Evolutionary conservation across 2,329 filamentous ascomycete species (phyloP).

Genomic region (Xylaria digitata): DNA sequence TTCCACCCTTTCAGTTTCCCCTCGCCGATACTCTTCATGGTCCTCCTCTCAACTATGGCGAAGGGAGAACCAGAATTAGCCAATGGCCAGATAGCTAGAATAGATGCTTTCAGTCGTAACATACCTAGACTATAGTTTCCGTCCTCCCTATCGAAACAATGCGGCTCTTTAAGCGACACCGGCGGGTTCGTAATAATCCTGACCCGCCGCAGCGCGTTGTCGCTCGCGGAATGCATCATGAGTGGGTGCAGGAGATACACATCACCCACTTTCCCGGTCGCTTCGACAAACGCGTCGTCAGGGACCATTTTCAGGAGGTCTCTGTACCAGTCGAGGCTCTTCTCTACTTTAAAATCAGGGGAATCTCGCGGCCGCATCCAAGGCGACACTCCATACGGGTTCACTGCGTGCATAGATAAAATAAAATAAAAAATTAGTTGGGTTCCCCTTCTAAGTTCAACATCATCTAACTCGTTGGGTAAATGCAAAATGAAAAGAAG

Average conservation of each 20-base stretch:
- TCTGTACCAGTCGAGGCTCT: constrained; percentile 60
- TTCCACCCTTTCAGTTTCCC: constrained; percentile 63
- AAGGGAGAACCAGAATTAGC: background rate
- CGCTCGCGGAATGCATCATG: constrained; percentile 67
- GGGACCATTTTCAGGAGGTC: constrained; percentile 52
- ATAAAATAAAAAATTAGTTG: too few species aligned
- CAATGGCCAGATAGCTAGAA: background rate
- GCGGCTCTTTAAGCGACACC: constrained; percentile 63
- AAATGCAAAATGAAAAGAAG: too few species aligned
- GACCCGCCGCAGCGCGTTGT: constrained; percentile 58
- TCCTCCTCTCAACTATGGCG: constrained; percentile 63
- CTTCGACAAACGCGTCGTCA: constrained; percentile 61
- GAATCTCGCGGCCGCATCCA: constrained; percentile 69
- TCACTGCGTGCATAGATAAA: constrained; percentile 45
- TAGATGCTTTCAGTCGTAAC: background rate
- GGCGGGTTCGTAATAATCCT: constrained; percentile 69
- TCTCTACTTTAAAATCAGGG: constrained; percentile 57
- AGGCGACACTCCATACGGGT: constrained; percentile 74
- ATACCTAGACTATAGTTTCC: constrained; percentile 59
- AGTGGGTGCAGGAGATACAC: constrained; percentile 70
- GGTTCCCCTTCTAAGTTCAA: too few species aligned
- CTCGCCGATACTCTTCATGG: constrained; percentile 61
- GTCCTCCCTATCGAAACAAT: constrained; percentile 62
- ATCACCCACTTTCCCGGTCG: constrained; percentile 64
- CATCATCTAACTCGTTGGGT: too few species aligned